A percentile compares a stretch with the other conserved stretches of the same genome.
Evolutionary conservation across 1,139 yeast genomes (phyloP).

Genomic region (Blastobotrys capitulatus): DNA sequence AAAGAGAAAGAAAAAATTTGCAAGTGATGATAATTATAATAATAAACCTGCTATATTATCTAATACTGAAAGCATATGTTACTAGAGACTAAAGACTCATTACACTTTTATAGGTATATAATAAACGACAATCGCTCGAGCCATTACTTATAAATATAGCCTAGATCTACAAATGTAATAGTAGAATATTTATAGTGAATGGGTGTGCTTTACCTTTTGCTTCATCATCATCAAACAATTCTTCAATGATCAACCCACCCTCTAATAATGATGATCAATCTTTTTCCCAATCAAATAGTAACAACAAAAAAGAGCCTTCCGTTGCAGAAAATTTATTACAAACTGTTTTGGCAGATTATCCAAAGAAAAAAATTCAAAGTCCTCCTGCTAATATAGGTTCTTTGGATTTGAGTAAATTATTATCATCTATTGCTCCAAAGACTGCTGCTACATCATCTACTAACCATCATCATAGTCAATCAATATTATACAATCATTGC

Average conservation of each 20-base stretch:
- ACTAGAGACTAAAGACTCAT: too few relatives aligned
- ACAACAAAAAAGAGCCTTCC: not conserved
- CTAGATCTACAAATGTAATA: too few relatives aligned
- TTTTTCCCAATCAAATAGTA: too few relatives aligned
- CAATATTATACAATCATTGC: too few relatives aligned
- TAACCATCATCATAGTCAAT: not conserved
- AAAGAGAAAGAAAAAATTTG: slow-evolving; percentile 28
- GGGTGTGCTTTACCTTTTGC: not conserved
- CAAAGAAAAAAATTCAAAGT: not conserved
- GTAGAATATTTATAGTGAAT: too few relatives aligned
- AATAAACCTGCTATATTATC: slow-evolving; percentile 8
- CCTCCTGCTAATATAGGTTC: not conserved
- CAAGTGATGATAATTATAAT: not conserved
- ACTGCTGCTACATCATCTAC: not conserved
- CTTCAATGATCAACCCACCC: not conserved
- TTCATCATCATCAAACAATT: not conserved
- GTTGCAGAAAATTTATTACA: slow-evolving; percentile 1
- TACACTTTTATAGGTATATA: too few relatives aligned
- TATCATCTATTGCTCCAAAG: slow-evolving; percentile 28
- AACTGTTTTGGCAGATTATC: slow-evolving; percentile 1
- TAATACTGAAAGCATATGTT: slow-evolving; percentile 7
- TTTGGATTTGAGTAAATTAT: slow-evolving; percentile 18
- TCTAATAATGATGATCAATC: not conserved
- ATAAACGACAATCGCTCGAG: too few relatives aligned
- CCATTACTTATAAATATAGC: too few relatives aligned